Percentiles rank a stretch among this genome's conserved stretches.
These are phyloP conservation scores for Nicotiana noctiflora DNA, from an alignment of 257 asterid genomes.

Conservation along the genomic window DNA sequence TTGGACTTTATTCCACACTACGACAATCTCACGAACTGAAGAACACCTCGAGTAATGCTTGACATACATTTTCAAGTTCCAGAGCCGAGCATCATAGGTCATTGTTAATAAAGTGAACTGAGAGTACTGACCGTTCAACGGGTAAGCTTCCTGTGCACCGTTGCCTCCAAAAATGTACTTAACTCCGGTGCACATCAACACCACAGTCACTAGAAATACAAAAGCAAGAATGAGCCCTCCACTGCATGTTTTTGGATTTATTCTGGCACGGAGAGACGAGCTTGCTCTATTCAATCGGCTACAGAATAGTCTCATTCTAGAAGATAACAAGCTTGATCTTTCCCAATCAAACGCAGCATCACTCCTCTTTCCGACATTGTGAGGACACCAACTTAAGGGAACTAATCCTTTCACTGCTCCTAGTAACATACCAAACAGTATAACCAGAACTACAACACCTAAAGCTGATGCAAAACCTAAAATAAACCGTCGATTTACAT, in stretches of 20 bases:
- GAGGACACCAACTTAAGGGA: conserved; percentile 93
- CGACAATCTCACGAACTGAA: conserved; percentile 93
- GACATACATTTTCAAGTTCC: conserved; percentile 83
- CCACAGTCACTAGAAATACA: conserved; percentile 21
- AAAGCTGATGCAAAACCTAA: conserved; percentile 53
- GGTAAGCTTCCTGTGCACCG: conserved; percentile 85
- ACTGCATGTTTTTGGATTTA: conserved; percentile 45
- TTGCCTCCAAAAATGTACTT: conserved; percentile 65
- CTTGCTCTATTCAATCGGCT: conserved; percentile 66
- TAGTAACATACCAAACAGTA: conserved; percentile 62
- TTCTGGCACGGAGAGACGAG: conserved; percentile 45
- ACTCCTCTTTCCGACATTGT: conserved; percentile 70
- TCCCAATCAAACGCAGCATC: conserved; percentile 58
- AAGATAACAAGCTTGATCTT: conserved; percentile 45
- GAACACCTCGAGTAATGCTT: conserved; percentile 91
- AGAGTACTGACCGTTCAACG: conserved; percentile 56
- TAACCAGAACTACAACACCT: conserved; percentile 42
- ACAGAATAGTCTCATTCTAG: conserved; percentile 54
- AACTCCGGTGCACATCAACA: conserved; percentile 53
- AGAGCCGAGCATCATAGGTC: conserved; percentile 92
- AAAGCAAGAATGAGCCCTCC: conserved; percentile 42
- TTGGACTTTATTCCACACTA: conserved; percentile 88
- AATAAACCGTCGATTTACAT: conserved; percentile 44
- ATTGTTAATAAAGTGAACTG: conserved; percentile 82
- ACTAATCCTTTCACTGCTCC: conserved; percentile 69